Base-by-base conservation (phyloP, 805 yeast genomes). In the Zygosaccharomyces lentus region DNA sequence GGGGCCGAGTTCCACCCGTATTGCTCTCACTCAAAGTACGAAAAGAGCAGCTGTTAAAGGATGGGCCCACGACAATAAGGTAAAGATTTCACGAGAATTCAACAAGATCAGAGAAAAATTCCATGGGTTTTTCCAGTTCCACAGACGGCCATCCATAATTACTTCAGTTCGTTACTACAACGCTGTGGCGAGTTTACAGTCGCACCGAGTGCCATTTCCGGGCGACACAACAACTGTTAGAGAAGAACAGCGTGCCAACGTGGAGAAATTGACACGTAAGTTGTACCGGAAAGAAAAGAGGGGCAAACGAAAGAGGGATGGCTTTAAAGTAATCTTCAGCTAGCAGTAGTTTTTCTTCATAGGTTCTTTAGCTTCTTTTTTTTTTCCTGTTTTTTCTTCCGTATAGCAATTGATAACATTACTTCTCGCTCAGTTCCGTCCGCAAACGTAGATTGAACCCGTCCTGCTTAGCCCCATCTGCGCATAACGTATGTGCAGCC, bases 301-400 rank as follows among this genome's bases (percentile, higher is more conserved):
- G 36, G 54, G 56, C 24, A 46, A 35, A 21, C 37, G 56, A 30
- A 53, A 48, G 37, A 38, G 56, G 35, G 56, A 53, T 24, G 54
- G 49, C 4, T 13, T 53, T 4, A 45, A 37, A 30, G 45, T 53
- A 9, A 46, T 52, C 36, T 48, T 52, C 24, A 46, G 37, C 23
- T 37, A 31, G 21, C 16, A 12, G 34, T 13, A n/a, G 24, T 10
- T 23, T 7, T 4, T n/a, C 13, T 15, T 15, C 13, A 25, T 3
- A 9, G 23, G 5, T 24, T 21, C 31, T 36, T 8, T 25, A 9
- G 9, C 16, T 19, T 6, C 38, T 19, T 21, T 2, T 19, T 23
- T 21, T 21, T 5, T 23, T 16, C 27, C 19, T 35, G 7, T 23
- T 9, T 35, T 25, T 35, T 10, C 17, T 16, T 10, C 12, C 37